Evolutionary conservation across 2,329 filamentous ascomycete genomes (phyloP).

Genomic region (Neonectria sp.): DNA sequence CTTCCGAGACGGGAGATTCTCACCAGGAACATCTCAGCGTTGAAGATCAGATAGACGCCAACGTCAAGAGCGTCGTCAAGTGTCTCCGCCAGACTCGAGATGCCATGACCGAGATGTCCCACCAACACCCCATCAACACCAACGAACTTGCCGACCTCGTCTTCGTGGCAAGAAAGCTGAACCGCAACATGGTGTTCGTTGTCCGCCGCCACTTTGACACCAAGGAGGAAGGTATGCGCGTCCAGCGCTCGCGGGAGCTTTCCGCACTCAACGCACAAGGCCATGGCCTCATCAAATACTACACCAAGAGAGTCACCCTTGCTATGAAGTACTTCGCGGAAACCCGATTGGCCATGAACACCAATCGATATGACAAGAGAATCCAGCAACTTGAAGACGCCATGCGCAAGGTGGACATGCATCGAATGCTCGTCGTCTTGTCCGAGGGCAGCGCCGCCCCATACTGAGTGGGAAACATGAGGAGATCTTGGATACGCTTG

Average conservation of each 20-base stretch:
- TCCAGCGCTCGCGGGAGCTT: conserved; percentile 17
- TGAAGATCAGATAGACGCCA: background rate
- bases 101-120: conserved; percentile 10
- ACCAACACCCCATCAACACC: background rate
- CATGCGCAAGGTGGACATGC: conserved; percentile 26
- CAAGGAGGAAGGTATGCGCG: conserved; percentile 28
- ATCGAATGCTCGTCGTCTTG: conserved; percentile 17
- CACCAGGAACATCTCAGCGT: background rate
- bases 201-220: conserved; percentile 27
- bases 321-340: background rate
- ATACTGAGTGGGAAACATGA: background rate
- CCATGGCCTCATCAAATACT: background rate
- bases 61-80: background rate
- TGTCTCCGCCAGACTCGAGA: background rate
- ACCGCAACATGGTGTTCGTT: background rate
- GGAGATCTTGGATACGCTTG: background rate
- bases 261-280: background rate
- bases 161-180: background rate
- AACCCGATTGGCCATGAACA: background rate
- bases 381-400: conserved; percentile 17
- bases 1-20: accelerated
- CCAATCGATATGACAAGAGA: background rate
- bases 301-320: background rate
- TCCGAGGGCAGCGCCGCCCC: background rate
- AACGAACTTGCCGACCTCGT: background rate